These are phyloP conservation scores for Phytopythium vexans DNA, from an alignment of 352 stramenopile species.

Conservation along the genomic window DNA sequence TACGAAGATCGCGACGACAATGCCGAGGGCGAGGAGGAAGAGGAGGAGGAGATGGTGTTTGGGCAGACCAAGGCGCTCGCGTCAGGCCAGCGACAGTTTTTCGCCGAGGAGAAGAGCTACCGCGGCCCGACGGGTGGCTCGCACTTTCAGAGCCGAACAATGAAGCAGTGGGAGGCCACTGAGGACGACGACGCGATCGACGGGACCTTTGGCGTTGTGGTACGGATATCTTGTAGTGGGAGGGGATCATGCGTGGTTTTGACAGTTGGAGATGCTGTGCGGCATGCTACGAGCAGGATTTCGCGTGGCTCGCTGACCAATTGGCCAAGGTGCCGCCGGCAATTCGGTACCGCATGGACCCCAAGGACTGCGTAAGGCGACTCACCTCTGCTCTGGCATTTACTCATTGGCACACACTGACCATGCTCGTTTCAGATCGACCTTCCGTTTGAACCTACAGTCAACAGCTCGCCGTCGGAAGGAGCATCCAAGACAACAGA, in stretches of 20 bases:
- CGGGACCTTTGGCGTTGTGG: conserved; percentile 31
- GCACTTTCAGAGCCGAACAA: conserved; percentile 57
- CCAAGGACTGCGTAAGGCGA: conserved; percentile 70
- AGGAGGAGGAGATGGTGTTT: not conserved
- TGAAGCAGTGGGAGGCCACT: conserved; percentile 70
- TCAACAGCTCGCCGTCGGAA: too few relatives aligned
- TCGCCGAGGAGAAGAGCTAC: conserved; percentile 54
- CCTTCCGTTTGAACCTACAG: conserved; percentile 26
- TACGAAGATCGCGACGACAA: conserved; percentile 37
- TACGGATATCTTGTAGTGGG: conserved; percentile 8
- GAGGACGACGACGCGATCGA: conserved; percentile 32
- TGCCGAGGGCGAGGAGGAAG: conserved; percentile 16
- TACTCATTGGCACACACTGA: not conserved
- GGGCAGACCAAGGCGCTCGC: conserved; percentile 3
- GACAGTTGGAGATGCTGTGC: not conserved
- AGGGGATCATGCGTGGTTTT: conserved; percentile 6
- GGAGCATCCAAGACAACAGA: conserved; percentile 10
- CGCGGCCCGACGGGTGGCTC: conserved; percentile 32
- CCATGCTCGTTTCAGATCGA: conserved; percentile 27
- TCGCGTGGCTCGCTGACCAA: conserved; percentile 63
- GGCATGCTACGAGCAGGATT: conserved; percentile 36
- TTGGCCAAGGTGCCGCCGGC: conserved; percentile 38
- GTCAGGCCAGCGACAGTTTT: conserved; percentile 47
- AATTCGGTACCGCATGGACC: conserved; percentile 64
- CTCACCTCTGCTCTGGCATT: not conserved